Percentiles rank a stretch among this genome's conserved stretches.
phyloP scores from a whole-genome alignment of 257 asterid species.

The Cruciata laevipes region DNA sequence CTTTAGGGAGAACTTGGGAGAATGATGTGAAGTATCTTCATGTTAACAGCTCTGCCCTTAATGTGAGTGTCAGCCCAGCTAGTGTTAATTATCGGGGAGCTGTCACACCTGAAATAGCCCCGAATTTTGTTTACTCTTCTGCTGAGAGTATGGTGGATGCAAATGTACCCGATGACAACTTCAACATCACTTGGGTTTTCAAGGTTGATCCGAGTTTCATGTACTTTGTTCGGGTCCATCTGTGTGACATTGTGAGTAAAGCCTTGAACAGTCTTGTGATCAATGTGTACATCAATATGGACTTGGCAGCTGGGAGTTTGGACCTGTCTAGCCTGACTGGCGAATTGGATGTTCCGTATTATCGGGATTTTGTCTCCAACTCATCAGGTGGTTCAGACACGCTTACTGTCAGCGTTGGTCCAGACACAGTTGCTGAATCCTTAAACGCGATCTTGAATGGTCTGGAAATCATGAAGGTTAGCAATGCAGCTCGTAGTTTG shows the following conservation, averaged over 20 bases:
- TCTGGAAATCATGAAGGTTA: constrained; percentile 43
- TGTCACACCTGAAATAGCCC: constrained; percentile 34
- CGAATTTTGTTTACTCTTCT: constrained; percentile 40
- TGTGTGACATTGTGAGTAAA: constrained; percentile 39
- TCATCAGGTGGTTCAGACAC: constrained; percentile 25
- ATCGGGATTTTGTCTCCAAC: constrained; percentile 32
- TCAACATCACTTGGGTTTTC: constrained; percentile 45
- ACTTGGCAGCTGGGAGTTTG: constrained; percentile 24
- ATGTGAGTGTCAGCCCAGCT: constrained; percentile 26
- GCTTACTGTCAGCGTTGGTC: constrained; percentile 40
- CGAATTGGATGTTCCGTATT: constrained; percentile 31
- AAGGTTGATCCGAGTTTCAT: constrained; percentile 31
- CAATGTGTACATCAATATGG: constrained; percentile 30
- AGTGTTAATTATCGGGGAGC: constrained; percentile 22
- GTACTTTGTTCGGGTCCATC: constrained; percentile 37
- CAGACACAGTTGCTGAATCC: constrained; percentile 21
- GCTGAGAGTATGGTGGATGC: constrained; percentile 47
- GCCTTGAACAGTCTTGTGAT: constrained; percentile 29
- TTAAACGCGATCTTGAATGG: constrained; percentile 40
- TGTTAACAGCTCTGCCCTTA: constrained; percentile 36
- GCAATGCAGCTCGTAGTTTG: constrained; percentile 38
- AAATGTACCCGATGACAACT: constrained; percentile 29
- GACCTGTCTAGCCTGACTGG: constrained; percentile 33
- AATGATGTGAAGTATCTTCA: constrained; percentile 36
- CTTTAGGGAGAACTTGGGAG: constrained; percentile 44